Conservation (phyloP, 495 filamentous ascomycete species). For the Penicillium robsamsonii region DNA sequence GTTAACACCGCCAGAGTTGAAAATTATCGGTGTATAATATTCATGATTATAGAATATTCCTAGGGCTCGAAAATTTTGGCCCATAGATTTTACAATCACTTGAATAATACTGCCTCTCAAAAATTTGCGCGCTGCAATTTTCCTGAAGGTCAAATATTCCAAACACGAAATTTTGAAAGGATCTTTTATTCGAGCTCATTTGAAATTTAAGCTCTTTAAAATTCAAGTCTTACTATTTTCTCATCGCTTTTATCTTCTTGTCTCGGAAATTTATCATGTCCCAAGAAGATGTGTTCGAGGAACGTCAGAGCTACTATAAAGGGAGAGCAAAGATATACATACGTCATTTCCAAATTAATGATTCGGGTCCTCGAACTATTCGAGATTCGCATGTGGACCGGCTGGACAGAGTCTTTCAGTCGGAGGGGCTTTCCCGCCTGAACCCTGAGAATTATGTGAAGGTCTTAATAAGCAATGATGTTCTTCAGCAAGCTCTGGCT, state of each 20-base stretch:
- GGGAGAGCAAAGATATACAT: conserved; percentile 5
- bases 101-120: conserved; percentile 5
- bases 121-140: conserved; percentile 5
- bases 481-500: conserved; percentile 4
- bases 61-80: not conserved
- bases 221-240: no score
- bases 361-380: conserved; percentile 1
- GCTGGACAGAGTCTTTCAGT: conserved; percentile 6
- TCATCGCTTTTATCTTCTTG: not conserved
- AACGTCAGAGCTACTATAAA: not conserved
- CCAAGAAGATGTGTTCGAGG: not conserved
- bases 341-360: not conserved
- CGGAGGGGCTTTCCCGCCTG: conserved; percentile 4
- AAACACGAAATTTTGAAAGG: conserved; percentile 1
- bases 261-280: not conserved
- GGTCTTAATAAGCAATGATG: not conserved
- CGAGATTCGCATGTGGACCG: conserved; percentile 1
- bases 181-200: conserved; percentile 1
- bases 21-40: not conserved
- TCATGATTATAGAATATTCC: conserved; percentile 1
- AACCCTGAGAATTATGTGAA: conserved; percentile 11
- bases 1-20: not conserved
- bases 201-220: conserved; percentile 1
- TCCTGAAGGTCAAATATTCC: not conserved
- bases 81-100: conserved; percentile 2